Evolutionary conservation across 441 rosid genomes (phyloP).

Genomic region (Erodium texanum): DNA sequence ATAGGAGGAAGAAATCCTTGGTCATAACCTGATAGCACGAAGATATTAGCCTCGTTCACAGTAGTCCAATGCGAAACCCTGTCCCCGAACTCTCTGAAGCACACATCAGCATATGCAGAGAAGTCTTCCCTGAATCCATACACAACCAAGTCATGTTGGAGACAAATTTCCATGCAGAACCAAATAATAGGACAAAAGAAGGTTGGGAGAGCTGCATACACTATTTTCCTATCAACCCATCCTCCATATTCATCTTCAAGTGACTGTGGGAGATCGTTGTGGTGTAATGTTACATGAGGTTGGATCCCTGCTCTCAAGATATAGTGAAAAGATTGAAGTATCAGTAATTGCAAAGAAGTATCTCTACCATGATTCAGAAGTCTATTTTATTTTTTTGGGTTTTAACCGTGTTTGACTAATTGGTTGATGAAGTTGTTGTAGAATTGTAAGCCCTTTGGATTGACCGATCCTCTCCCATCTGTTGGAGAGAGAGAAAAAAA

Average conservation of each 20-base stretch:
- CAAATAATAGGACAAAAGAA: neutral
- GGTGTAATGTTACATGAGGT: conserved; percentile 17
- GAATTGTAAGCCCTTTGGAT: conserved; percentile 19
- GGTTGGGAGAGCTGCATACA: neutral
- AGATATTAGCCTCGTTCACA: conserved; percentile 20
- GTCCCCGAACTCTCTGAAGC: conserved; percentile 23
- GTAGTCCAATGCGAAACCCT: conserved; percentile 21
- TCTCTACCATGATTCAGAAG: neutral
- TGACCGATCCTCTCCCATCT: conserved; percentile 23
- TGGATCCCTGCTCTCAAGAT: conserved; percentile 10
- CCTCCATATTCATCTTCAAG: conserved; percentile 25
- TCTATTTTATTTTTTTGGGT: neutral
- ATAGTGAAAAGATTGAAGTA: neutral
- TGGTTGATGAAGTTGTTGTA: conserved; percentile 21
- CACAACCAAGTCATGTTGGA: too few relatives aligned
- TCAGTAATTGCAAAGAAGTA: neutral
- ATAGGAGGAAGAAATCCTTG: conserved; percentile 13
- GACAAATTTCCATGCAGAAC: too few relatives aligned
- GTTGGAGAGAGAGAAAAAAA: neutral
- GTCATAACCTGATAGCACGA: conserved; percentile 14
- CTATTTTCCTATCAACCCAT: conserved; percentile 17
- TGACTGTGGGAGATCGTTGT: conserved; percentile 19
- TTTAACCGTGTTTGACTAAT: conserved; percentile 14
- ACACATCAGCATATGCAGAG: conserved; percentile 20
- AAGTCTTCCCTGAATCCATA: conserved; percentile 17